Base-by-base conservation (phyloP, 2,329 filamentous ascomycete species). In the Colletotrichum spaethianum region DNA sequence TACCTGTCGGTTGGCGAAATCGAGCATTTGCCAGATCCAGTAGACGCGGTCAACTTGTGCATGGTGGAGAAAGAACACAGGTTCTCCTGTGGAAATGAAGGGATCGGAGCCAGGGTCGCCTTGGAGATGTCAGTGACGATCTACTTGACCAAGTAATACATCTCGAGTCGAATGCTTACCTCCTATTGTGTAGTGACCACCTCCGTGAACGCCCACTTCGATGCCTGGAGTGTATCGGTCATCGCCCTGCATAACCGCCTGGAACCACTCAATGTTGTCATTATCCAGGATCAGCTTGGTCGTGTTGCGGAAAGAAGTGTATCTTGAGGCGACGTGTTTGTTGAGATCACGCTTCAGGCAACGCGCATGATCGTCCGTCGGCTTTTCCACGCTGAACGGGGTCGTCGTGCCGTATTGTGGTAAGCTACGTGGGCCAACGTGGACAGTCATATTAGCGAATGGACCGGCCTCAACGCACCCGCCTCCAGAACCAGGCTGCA, bases 401-500 rank as follows among this genome's bases (percentile, higher is more conserved):
- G 62, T 67, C 23, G 75, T 72, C 20, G 70, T 72, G 38, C 75
- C 74, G 12, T 53, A 63, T 26, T 50, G 48, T 20, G 20, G 23
- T 31, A 63, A 18, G n/a, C 26, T 18, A 14, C 50, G 77, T 9
- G 82, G 81, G 0, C 83, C 83, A 57, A 85, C 75, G 73, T 81
- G 82, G 55, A 83, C 79, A 1, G 77, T 80, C 74, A 82, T 81
- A 75, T 82, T 81, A 33, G 76, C 75, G 23, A 88, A 83, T 0
- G 80, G 80, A 9, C 81, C 80, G 52, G 73, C 73, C 26, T 73
- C 74, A 36, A 83, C 77, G 63, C 80, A 70, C 6, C 88, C 89
- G 57, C 88, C 88, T 18, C 89, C 88, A 0, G 81, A 80, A n/a
- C 86, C 87, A 0, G 84, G 81, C 0, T 84, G 83, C n/a, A 85